Percentiles rank a stretch among this genome's conserved stretches.
Conservation (phyloP, 2,329 filamentous ascomycete species). For the Calonectria montana region DNA sequence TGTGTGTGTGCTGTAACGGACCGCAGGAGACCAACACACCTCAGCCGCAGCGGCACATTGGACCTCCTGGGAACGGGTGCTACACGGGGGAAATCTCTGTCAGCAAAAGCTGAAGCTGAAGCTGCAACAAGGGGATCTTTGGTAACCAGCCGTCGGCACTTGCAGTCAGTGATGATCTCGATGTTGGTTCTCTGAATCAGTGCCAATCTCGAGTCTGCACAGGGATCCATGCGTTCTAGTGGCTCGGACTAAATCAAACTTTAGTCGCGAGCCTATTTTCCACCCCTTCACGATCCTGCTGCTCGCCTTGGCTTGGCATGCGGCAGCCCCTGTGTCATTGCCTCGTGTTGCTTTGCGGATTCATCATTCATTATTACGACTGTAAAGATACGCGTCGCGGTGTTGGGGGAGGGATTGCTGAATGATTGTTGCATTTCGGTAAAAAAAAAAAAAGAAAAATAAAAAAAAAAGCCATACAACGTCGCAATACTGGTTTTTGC, state of each 20-base stretch:
- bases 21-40: not conserved
- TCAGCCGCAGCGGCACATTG: not conserved
- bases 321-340: not conserved
- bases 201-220: not conserved
- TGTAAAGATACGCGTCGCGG: not conserved
- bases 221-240: constrained; percentile 3
- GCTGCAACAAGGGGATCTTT: not conserved
- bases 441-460: not conserved
- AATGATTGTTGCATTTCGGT: constrained; percentile 1
- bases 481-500: not conserved
- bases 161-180: not conserved
- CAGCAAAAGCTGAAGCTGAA: not conserved
- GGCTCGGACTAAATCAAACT: constrained; percentile 25
- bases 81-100: not conserved
- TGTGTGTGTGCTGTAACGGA: not conserved
- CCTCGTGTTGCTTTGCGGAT: not conserved
- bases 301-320: not conserved
- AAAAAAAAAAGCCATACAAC: not conserved
- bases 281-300: not conserved
- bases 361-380: not conserved
- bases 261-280: constrained; percentile 29
- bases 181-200: constrained; percentile 7
- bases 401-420: not conserved
- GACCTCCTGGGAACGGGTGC: not conserved
- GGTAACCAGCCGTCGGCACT: not conserved